Evolutionary conservation across 1,284 basidiomycete species (phyloP).

Genomic region (Peniophora sp.): DNA sequence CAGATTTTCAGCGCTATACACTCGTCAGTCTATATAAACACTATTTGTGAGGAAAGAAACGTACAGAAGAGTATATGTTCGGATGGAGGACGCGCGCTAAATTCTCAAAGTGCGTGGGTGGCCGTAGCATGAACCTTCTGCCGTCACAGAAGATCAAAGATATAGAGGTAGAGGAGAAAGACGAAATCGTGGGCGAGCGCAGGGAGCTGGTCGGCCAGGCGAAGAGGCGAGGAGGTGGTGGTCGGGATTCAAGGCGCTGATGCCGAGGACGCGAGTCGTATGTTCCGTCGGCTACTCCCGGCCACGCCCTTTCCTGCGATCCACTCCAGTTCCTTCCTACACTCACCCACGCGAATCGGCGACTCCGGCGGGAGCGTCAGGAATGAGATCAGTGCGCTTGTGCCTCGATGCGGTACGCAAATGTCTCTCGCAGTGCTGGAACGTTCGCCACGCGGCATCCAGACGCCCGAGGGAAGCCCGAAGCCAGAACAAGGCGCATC

Average conservation of each 20-base stretch:
- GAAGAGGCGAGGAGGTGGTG: constrained; percentile 10
- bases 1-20: constrained; percentile 44
- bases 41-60: constrained; percentile 14
- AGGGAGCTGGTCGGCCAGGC: constrained; percentile 3
- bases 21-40: neutral
- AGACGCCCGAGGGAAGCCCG: neutral
- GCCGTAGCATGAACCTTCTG: constrained; percentile 88
- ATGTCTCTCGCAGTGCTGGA: no score
- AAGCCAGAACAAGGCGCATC: no score
- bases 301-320: neutral
- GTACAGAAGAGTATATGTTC: constrained; percentile 49
- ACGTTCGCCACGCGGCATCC: neutral
- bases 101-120: constrained; percentile 63
- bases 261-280: neutral
- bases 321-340: no score
- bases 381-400: neutral
- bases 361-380: no score
- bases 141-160: constrained; percentile 58
- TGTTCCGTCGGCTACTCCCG: neutral
- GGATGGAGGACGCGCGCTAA: constrained; percentile 53
- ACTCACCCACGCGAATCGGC: no score
- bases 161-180: constrained; percentile 33
- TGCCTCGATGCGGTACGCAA: neutral
- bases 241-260: neutral
- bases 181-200: constrained; percentile 53